These are phyloP conservation scores for Mimosa bimucronata DNA, from an alignment of 306 rosid species.

Conservation along the genomic window DNA sequence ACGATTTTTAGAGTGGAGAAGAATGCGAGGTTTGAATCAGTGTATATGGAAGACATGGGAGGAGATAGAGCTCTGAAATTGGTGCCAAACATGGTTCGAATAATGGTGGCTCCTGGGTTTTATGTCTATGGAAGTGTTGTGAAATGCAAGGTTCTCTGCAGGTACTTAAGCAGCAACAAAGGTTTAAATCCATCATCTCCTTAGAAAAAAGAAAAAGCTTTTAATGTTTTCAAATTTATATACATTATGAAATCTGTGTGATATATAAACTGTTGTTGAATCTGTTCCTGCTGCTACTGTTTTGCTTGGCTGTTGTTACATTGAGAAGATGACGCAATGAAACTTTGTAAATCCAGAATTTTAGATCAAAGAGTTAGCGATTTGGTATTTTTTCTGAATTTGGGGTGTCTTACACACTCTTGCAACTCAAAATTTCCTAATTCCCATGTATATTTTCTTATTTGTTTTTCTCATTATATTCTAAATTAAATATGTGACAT, in stretches of 20 bases:
- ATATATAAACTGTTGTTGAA: conserved; percentile 15
- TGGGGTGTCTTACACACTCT: too few species aligned
- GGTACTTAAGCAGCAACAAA: conserved; percentile 60
- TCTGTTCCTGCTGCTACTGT: conserved; percentile 16
- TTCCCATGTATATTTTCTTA: too few species aligned
- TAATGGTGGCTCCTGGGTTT: conserved; percentile 95
- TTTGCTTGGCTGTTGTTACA: background rate
- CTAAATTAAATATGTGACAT: too few species aligned
- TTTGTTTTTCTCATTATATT: too few species aligned
- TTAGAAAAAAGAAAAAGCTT: background rate
- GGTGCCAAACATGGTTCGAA: conserved; percentile 66
- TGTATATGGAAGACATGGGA: conserved; percentile 95
- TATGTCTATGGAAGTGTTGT: conserved; percentile 78
- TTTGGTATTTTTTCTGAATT: background rate
- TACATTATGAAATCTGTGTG: background rate
- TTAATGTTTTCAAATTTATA: background rate
- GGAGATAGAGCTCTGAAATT: conserved; percentile 56
- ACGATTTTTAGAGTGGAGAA: conserved; percentile 75
- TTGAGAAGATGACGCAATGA: background rate
- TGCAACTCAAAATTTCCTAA: too few species aligned
- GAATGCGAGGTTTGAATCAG: conserved; percentile 59
- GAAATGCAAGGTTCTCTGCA: conserved; percentile 90
- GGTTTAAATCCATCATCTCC: conserved; percentile 46
- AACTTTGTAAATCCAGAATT: conserved; percentile 3
- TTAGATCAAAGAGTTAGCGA: background rate